Percentiles rank a stretch among this genome's conserved stretches.
Conservation (phyloP, 1,284 basidiomycete genomes). For the Dichomitus squalens region DNA sequence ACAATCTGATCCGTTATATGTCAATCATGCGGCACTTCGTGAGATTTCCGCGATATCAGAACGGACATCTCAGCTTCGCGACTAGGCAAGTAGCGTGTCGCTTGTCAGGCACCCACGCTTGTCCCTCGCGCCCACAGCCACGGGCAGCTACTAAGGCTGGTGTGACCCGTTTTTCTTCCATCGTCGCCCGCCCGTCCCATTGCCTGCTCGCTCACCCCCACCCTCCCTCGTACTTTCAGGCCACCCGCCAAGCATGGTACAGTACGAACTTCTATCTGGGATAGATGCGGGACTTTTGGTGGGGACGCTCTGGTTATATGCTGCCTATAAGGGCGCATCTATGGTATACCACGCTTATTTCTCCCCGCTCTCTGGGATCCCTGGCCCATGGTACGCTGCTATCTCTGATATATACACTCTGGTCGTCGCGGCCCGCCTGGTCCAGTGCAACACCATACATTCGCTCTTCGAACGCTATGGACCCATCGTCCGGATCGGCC, state of each 20-base stretch:
- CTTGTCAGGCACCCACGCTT: too few species aligned
- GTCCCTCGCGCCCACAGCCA: too few species aligned
- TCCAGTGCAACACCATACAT: slow-evolving; percentile 22
- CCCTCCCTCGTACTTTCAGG: too few species aligned
- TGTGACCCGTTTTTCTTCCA: too few species aligned
- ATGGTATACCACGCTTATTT: slow-evolving; percentile 16
- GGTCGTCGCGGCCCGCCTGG: slow-evolving; percentile 17
- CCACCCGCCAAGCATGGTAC: neutral
- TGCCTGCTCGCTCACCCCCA: too few species aligned
- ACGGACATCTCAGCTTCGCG: too few species aligned
- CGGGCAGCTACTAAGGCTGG: too few species aligned
- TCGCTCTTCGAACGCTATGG: slow-evolving; percentile 21
- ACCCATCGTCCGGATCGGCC: slow-evolving; percentile 24
- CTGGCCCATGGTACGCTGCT: slow-evolving; percentile 29
- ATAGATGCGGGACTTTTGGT: neutral
- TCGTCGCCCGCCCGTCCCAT: too few species aligned
- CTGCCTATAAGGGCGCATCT: neutral
- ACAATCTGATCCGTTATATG: too few species aligned
- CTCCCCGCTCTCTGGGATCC: slow-evolving; percentile 23
- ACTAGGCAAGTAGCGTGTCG: too few species aligned
- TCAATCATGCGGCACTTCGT: too few species aligned
- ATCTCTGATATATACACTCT: slow-evolving; percentile 22
- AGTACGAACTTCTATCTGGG: neutral
- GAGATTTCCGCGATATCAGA: too few species aligned
- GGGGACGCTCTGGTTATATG: neutral